A percentile compares a stretch with the other conserved stretches of the same genome.
Conservation (phyloP, 176 grass and related monocot species). For the Avena atlantica region DNA sequence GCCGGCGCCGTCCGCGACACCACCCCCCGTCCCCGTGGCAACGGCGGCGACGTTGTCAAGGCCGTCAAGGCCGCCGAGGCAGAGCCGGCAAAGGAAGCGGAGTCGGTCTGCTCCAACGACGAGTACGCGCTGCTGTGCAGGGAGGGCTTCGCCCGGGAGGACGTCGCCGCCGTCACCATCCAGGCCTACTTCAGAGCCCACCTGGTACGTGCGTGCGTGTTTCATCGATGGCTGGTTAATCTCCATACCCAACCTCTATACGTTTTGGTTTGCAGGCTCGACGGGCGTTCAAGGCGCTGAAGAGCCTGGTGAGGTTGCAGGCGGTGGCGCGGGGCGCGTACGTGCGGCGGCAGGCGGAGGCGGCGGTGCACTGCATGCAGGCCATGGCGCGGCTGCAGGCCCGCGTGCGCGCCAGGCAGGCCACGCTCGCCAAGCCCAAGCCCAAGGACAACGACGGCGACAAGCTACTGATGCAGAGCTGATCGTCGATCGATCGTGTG, state of each 20-base stretch:
- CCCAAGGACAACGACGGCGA: constrained; percentile 40
- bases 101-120: constrained; percentile 50
- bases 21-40: background rate
- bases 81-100: constrained; percentile 20
- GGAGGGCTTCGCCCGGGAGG: constrained; percentile 72
- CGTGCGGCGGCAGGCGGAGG: constrained; percentile 83
- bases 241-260: no score
- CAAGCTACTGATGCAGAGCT: constrained; percentile 39
- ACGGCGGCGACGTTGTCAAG: constrained; percentile 25
- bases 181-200: constrained; percentile 79
- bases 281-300: constrained; percentile 80
- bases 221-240: no score
- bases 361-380: constrained; percentile 91
- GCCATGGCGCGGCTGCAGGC: constrained; percentile 80
- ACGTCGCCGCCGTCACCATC: constrained; percentile 80
- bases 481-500: background rate
- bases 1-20: background rate
- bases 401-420: constrained; percentile 72
- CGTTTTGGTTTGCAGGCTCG: no score
- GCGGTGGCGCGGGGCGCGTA: constrained; percentile 84
- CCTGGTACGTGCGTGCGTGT: constrained; percentile 67
- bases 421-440: constrained; percentile 43
- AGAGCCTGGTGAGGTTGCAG: constrained; percentile 91
- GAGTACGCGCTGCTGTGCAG: constrained; percentile 72
- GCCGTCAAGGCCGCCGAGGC: constrained; percentile 34